Percentiles rank a stretch among this genome's conserved stretches.
Evolutionary conservation across 2,329 filamentous ascomycete genomes (phyloP).

Genomic region (Cladorrhinum sp.): DNA sequence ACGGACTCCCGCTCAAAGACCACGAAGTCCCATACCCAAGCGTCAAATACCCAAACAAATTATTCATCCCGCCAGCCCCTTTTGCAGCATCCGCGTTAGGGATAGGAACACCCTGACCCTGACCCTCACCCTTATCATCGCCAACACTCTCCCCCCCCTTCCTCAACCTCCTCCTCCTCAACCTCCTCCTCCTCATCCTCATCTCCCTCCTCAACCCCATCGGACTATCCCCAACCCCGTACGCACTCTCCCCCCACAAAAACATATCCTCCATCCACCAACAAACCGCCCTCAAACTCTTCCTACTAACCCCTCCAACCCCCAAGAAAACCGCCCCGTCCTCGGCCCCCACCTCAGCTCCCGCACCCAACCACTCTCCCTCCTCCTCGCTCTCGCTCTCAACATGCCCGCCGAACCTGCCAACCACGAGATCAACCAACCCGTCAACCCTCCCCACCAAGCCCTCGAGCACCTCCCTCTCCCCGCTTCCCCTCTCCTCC

Average conservation of each 20-base stretch:
- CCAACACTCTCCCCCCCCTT: not conserved
- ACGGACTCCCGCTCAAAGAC: constrained; percentile 42
- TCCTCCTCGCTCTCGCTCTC: constrained; percentile 31
- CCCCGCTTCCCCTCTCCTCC: constrained; percentile 89
- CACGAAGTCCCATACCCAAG: constrained; percentile 67
- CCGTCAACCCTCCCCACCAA: constrained; percentile 76
- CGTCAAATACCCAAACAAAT: constrained; percentile 62
- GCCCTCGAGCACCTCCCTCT: constrained; percentile 90
- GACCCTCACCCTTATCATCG: too few species aligned
- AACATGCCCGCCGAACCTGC: constrained; percentile 83
- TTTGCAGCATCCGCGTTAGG: too few species aligned
- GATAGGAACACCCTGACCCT: too few species aligned
- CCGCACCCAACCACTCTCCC: constrained; percentile 68
- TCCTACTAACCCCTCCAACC: constrained; percentile 66
- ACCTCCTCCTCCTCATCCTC: constrained; percentile 37
- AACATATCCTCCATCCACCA: constrained; percentile 90
- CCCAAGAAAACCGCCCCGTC: constrained; percentile 89
- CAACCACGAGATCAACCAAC: constrained; percentile 82
- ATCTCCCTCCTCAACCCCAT: constrained; percentile 58
- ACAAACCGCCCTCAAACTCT: constrained; percentile 68
- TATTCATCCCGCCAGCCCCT: constrained; percentile 41
- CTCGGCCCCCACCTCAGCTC: constrained; percentile 62
- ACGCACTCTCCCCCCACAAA: constrained; percentile 76
- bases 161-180: not conserved
- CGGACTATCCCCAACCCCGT: constrained; percentile 81